Evolutionary conservation across 2,329 filamentous ascomycete genomes (phyloP), one percentile per base, ranked within the genome.

Genomic region (Thielaviopsis euricoi): DNA sequence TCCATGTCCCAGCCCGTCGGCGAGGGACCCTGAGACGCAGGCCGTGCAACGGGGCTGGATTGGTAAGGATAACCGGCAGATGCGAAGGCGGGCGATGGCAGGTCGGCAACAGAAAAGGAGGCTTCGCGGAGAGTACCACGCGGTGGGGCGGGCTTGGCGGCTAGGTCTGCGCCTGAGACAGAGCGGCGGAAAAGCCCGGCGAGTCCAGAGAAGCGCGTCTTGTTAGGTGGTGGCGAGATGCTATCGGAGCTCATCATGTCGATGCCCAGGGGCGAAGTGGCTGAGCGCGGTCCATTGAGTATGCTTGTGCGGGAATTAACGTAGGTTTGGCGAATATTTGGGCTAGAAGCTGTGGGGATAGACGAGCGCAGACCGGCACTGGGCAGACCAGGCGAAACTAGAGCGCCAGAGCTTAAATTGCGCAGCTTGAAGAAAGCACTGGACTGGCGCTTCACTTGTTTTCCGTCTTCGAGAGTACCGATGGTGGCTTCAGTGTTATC

Each of bases 231-330:
- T 6, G 55, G 25, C 5, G 55, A 53, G 9, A 55, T 52, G n/a
- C 37, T 60, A 25, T 55, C 58, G 2, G 58, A 57, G 40, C 25
- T 60, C 52, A 60, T 60, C 1, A 60, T 33, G 26, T 50, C 58
- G 29, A 54, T 53, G 2, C 55, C 52, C 1, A 60, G 23, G 19
- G 58, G 58, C 10, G 58, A 60, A 3, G 46, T 52, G 25, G 58
- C 58, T n/a, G 55, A 54, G 13, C 55, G 58, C 9, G 46, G 43
- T 13, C 55, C 55, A 13, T 10, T 43, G 15, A 43, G 37, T 15
- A 43, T 43, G 17, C 37, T n/a, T 5, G 10, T 12, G n/a, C 37
- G 37, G 7, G 37, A 43, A 43, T 43, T 55, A 13, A 9, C 55
- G 17, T 46, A 54, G 6, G 19, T 40, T 56, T 48, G 23, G 33